A percentile compares a stretch with the other conserved stretches of the same genome.
Conservation (phyloP, 140 eudicot species). For the Stevia rebaudiana region DNA sequence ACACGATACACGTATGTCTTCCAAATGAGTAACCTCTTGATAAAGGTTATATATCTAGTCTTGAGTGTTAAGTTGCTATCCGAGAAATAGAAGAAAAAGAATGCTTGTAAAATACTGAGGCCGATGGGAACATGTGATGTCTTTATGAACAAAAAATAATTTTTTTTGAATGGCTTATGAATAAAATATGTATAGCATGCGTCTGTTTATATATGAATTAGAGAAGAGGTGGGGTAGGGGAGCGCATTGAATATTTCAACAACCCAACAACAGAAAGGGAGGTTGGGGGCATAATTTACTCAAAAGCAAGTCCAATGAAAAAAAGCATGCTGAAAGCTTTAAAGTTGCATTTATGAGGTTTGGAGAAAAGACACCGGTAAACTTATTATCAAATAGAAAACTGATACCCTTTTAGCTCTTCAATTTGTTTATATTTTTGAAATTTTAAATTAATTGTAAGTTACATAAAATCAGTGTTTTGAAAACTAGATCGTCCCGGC, state of each 20-base stretch:
- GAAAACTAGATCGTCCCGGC: too few species aligned
- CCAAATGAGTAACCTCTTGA: neutral
- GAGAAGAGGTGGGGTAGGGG: neutral
- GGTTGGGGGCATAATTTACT: slow-evolving; percentile 53
- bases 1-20: neutral
- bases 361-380: slow-evolving; percentile 23
- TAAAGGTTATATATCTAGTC: neutral
- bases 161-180: too few species aligned
- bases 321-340: slow-evolving; percentile 45
- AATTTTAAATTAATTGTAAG: too few species aligned
- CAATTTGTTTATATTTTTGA: neutral
- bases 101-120: neutral
- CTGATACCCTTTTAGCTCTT: slow-evolving; percentile 16
- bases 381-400: slow-evolving; percentile 12
- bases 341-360: slow-evolving; percentile 58
- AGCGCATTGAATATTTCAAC: slow-evolving; percentile 70
- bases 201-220: slow-evolving; percentile 22
- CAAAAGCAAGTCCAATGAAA: slow-evolving; percentile 43
- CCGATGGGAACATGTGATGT: slow-evolving; percentile 19
- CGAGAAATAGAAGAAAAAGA: neutral
- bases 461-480: too few species aligned
- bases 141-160: slow-evolving; percentile 29
- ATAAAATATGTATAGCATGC: slow-evolving; percentile 12
- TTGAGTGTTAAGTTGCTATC: neutral
- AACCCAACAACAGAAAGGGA: slow-evolving; percentile 67